phyloP scores from a whole-genome alignment of 1,284 basidiomycete species.

The Erythrobasidium hasegawianum region DNA sequence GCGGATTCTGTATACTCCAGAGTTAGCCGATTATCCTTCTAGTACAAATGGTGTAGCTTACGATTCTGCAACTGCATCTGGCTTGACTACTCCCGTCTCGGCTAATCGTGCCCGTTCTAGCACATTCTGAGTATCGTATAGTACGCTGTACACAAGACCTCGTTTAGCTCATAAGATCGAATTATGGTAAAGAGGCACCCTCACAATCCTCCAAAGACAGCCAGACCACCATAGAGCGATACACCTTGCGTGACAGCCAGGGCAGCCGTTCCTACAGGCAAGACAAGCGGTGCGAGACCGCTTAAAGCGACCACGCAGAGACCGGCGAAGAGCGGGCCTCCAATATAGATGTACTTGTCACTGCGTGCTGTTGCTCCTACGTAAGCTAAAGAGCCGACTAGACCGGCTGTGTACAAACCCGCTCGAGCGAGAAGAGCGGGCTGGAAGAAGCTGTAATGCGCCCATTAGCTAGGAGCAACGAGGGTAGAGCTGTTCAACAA shows the following conservation, averaged over 20 bases:
- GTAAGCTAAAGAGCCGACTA: slow-evolving; percentile 77
- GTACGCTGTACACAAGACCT: slow-evolving; percentile 53
- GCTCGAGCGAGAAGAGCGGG: slow-evolving; percentile 84
- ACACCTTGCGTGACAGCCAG: slow-evolving; percentile 73
- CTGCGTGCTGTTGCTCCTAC: slow-evolving; percentile 85
- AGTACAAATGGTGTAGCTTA: no score
- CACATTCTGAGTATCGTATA: slow-evolving; percentile 74
- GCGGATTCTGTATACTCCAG: slow-evolving; percentile 52
- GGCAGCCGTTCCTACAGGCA: slow-evolving; percentile 65
- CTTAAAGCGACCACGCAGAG: slow-evolving; percentile 81
- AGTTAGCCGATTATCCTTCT: no score
- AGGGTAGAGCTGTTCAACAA: no score
- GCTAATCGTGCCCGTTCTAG: slow-evolving; percentile 70
- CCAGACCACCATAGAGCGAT: slow-evolving; percentile 62
- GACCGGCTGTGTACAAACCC: slow-evolving; percentile 79
- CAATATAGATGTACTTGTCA: slow-evolving; percentile 79
- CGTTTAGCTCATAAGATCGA: no score
- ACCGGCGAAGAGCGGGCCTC: slow-evolving; percentile 62
- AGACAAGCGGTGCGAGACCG: slow-evolving; percentile 77
- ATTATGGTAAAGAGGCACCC: no score
- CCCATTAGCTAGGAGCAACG: no score
- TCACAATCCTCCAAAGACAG: slow-evolving; percentile 73
- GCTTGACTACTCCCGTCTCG: slow-evolving; percentile 62
- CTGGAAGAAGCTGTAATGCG: slow-evolving; percentile 59
- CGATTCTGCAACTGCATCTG: slow-evolving; percentile 75